Evolutionary conservation across 768 basidiomycete genomes (phyloP).

Genomic region (Panellus pusillus): DNA sequence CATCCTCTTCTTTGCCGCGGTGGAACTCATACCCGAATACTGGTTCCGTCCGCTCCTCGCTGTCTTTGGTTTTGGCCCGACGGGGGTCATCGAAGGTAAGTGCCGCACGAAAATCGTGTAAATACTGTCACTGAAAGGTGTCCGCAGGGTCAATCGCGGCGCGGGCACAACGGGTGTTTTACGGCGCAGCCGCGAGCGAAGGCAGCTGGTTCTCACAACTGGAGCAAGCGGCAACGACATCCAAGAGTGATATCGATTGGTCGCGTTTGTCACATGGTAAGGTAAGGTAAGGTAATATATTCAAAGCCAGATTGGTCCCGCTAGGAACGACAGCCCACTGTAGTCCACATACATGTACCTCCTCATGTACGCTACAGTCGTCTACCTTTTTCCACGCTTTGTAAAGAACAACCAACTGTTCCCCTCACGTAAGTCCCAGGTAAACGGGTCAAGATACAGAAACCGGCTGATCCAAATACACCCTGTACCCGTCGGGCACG

Average conservation of each 20-base stretch:
- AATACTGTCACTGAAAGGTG: not conserved
- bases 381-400: too few relatives aligned
- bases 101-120: not conserved
- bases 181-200: conserved; percentile 28
- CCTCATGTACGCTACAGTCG: too few relatives aligned
- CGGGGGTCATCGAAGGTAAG: conserved; percentile 35
- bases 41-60: conserved; percentile 31
- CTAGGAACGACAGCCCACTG: too few relatives aligned
- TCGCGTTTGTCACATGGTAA: not conserved
- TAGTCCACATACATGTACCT: too few relatives aligned
- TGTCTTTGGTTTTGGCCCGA: conserved; percentile 37
- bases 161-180: conserved; percentile 37
- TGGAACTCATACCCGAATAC: conserved; percentile 30
- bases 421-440: too few relatives aligned
- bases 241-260: conserved; percentile 25
- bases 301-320: too few relatives aligned
- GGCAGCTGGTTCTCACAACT: conserved; percentile 36
- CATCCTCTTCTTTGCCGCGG: conserved; percentile 25
- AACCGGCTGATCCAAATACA: too few relatives aligned
- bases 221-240: conserved; percentile 29
- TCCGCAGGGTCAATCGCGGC: conserved; percentile 35
- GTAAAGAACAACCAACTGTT: too few relatives aligned
- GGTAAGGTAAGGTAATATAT: too few relatives aligned
- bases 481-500: too few relatives aligned
- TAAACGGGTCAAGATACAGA: too few relatives aligned